Percentiles rank a stretch among this genome's conserved stretches.
Conservation (phyloP, 805 yeast species). For the Cyberlindnera mycetangii region DNA sequence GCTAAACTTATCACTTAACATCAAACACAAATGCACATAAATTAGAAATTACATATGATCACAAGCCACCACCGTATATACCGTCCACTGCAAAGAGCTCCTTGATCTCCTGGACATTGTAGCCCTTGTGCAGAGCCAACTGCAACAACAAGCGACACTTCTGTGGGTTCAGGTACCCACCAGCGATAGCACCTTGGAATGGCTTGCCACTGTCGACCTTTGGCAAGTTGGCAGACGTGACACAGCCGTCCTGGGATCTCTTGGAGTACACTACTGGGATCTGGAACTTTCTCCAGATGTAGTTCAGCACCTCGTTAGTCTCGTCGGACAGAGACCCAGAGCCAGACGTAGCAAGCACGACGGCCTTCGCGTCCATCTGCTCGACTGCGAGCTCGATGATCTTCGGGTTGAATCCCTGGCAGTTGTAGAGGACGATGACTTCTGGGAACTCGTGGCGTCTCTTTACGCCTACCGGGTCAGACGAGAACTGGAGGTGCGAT, state of each 20-base stretch:
- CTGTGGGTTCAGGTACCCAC: slow-evolving; percentile 66
- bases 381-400: slow-evolving; percentile 46
- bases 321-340: slow-evolving; percentile 60
- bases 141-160: slow-evolving; percentile 59
- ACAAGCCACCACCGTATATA: slow-evolving; percentile 39
- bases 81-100: slow-evolving; percentile 36
- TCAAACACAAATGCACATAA: not conserved
- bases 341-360: slow-evolving; percentile 68
- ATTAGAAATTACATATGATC: not conserved
- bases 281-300: slow-evolving; percentile 35
- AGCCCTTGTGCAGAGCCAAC: slow-evolving; percentile 42
- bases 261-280: slow-evolving; percentile 63
- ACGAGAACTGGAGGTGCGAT: slow-evolving; percentile 21
- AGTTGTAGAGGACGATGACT: slow-evolving; percentile 57
- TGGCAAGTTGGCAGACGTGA: slow-evolving; percentile 39
- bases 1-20: too few species aligned
- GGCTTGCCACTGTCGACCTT: slow-evolving; percentile 29
- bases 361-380: slow-evolving; percentile 45
- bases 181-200: slow-evolving; percentile 47
- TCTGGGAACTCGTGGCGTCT: slow-evolving; percentile 34
- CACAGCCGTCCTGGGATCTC: slow-evolving; percentile 70
- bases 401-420: slow-evolving; percentile 54
- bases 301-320: slow-evolving; percentile 43
- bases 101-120: slow-evolving; percentile 34
- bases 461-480: slow-evolving; percentile 23